Percentiles rank a stretch among this genome's conserved stretches.
These are phyloP conservation scores for Anthostomella pinea DNA, from an alignment of 2,329 filamentous ascomycete species.

Conservation along the genomic window DNA sequence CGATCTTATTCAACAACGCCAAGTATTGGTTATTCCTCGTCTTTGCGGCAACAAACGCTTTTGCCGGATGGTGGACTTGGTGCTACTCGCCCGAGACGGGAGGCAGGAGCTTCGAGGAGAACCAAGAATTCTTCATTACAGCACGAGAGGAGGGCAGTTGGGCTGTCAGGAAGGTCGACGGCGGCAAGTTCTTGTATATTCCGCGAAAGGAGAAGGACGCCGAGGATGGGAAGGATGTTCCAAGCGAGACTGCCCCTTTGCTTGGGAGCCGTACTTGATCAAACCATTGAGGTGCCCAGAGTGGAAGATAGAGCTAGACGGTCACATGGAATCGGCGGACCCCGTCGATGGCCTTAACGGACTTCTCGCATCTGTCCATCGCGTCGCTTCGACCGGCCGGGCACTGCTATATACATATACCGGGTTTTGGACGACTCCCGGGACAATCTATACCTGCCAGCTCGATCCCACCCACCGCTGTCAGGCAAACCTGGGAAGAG, in stretches of 20 bases:
- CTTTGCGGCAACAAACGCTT: conserved; percentile 51
- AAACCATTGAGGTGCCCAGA: no score
- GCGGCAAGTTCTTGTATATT: conserved; percentile 43
- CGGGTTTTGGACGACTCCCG: no score
- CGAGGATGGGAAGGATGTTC: conserved; percentile 7
- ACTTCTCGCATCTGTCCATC: no score
- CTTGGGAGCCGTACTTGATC: not conserved
- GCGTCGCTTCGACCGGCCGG: no score
- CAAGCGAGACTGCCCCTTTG: conserved; percentile 11
- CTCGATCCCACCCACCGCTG: no score
- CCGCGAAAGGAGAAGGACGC: conserved; percentile 13
- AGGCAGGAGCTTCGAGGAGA: conserved; percentile 57
- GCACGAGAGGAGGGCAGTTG: conserved; percentile 50
- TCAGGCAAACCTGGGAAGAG: no score
- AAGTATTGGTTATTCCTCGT: conserved; percentile 57
- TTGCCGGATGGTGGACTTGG: conserved; percentile 55
- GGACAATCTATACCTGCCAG: no score
- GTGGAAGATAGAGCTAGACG: no score
- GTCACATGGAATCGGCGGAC: no score
- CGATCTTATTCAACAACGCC: conserved; percentile 57
- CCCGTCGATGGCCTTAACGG: no score
- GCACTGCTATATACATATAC: no score
- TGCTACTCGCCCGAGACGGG: conserved; percentile 51
- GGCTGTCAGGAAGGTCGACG: conserved; percentile 50
- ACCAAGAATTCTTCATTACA: conserved; percentile 55